phyloP scores from a whole-genome alignment of 805 yeast species.

The Tetrapisispora nanseiensis region DNA sequence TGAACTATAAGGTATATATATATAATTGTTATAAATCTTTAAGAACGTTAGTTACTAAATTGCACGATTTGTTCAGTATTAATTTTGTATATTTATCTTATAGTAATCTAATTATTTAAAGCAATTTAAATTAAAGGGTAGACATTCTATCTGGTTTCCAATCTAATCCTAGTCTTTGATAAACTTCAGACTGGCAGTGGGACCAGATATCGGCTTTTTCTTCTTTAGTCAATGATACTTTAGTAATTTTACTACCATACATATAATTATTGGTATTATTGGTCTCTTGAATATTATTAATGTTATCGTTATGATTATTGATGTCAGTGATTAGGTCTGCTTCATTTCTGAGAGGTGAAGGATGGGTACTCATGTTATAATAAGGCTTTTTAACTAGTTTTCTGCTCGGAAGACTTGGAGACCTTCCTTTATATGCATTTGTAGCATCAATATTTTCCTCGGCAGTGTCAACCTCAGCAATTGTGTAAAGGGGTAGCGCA shows the following conservation, averaged over 20 bases:
- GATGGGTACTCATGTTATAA: neutral
- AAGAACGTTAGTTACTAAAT: no score
- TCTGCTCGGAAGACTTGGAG: constrained; percentile 14
- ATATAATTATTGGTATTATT: constrained; percentile 1
- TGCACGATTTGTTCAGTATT: no score
- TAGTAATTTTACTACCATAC: constrained; percentile 3
- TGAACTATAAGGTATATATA: neutral
- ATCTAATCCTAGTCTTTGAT: constrained; percentile 33
- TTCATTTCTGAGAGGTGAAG: neutral
- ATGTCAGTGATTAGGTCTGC: neutral
- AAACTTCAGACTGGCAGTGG: constrained; percentile 51
- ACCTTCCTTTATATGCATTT: constrained; percentile 2
- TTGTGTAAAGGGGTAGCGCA: constrained; percentile 13
- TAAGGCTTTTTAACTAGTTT: constrained; percentile 26
- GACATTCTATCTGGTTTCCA: constrained; percentile 5
- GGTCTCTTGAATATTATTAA: constrained; percentile 1
- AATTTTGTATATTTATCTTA: no score
- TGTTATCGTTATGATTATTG: constrained; percentile 2
- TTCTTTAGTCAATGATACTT: constrained; percentile 36
- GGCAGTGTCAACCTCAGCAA: neutral
- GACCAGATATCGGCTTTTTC: constrained; percentile 56
- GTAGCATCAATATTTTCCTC: neutral
- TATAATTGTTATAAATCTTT: no score
- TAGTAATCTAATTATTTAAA: neutral
- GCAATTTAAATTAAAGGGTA: neutral